Conservation (phyloP, 192 early-diverging fungal genomes). For the Podila epicladia region DNA sequence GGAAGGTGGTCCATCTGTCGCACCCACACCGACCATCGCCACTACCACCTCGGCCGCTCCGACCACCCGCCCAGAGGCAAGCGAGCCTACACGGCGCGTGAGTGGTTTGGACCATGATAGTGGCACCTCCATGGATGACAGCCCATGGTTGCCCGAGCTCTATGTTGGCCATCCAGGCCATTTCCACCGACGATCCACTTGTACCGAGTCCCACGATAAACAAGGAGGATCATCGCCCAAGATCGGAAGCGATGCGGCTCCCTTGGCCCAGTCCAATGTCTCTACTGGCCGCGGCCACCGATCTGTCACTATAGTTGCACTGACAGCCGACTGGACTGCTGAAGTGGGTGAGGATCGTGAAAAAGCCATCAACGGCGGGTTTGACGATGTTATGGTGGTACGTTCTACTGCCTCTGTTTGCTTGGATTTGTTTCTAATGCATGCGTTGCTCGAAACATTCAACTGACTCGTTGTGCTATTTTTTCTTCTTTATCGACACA, state of each 20-base stretch:
- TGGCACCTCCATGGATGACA: not conserved
- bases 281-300: not conserved
- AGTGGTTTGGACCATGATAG: constrained; percentile 9
- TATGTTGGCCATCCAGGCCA: constrained; percentile 20
- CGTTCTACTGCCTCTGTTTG: not conserved
- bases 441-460: not conserved
- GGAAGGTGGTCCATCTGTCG: not conserved
- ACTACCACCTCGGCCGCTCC: not conserved
- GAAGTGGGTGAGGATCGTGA: constrained; percentile 48
- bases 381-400: constrained; percentile 50
- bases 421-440: not conserved
- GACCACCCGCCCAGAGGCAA: not conserved
- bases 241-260: not conserved
- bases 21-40: no score
- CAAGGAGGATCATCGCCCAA: not conserved
- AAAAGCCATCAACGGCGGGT: constrained; percentile 24
- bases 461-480: not conserved
- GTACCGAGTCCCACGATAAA: not conserved
- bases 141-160: constrained; percentile 37
- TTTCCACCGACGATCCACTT: constrained; percentile 6
- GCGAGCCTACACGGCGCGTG: constrained; percentile 1
- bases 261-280: not conserved
- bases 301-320: constrained; percentile 31
- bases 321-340: constrained; percentile 35
- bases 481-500: not conserved